Base-by-base conservation (phyloP, 2,329 filamentous ascomycete genomes). In the Fusarium poae region DNA sequence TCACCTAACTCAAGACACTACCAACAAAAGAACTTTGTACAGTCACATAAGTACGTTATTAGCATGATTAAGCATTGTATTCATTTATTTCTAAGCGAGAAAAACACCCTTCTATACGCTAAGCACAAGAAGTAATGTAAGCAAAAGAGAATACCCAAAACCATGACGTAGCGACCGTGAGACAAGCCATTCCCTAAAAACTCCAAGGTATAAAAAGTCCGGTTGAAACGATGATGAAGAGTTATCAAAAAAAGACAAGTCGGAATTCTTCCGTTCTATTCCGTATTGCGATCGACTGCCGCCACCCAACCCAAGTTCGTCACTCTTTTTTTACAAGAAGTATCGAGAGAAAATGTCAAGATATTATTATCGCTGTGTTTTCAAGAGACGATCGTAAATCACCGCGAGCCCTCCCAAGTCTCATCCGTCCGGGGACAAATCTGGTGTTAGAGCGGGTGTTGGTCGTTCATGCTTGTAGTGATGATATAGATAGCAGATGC, bases 391-490 rank as follows among this genome's bases (percentile, higher is more conserved):
- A 64, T 45, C 16, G n/a, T 20, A 45, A 45, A 30, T 12, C n/a
- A 29, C 43, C 15, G 21, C 8, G 18, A 40, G 32, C 27, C 40
- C 20, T 39, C 25, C 23, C 25, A 27, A 30, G 27, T 18, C 39
- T 44, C 15, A 65, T 65, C 62, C 62, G 66, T 50, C 62, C 48
- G 27, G 62, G 62, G 62, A 65, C 30, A n/a, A 30, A 16, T 30
- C n/a, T 32, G 25, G n/a, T 30, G 25, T 21, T 11, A n/a, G n/a
- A 15, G 12, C 43, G n/a, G 27, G 43, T n/a, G 16, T 60, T 42
- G 21, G 15, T 52, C 44, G 30, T 59, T 29, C 9, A 53, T 49
- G 37, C 46, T 60, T 65, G 54, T 44, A 59, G 16, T 57, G 30
- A 57, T 60, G 35, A 49, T 46, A 16, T 58, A 27, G 21, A 16